Evolutionary conservation across 805 yeast genomes (phyloP).

Genomic region (Myxozyma mucilagina): DNA sequence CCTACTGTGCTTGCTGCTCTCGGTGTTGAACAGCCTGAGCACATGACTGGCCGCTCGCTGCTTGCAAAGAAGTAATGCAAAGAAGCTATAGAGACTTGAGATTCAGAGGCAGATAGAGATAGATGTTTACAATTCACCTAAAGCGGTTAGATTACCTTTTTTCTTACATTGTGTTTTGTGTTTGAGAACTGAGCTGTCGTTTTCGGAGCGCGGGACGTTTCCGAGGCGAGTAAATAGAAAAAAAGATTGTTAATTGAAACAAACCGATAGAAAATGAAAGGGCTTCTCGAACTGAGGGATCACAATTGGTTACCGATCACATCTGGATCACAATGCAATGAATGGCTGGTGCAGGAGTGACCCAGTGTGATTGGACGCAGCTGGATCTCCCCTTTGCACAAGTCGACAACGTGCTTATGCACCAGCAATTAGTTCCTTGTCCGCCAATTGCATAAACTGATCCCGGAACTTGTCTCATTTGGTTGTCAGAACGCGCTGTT

Average conservation of each 20-base stretch:
- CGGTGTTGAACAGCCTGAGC: constrained; percentile 31
- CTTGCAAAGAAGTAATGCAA: constrained; percentile 12
- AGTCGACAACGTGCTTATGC: neutral
- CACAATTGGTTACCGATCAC: neutral
- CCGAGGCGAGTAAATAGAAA: too few relatives aligned
- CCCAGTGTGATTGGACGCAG: neutral
- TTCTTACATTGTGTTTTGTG: too few relatives aligned
- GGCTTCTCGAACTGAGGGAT: too few relatives aligned
- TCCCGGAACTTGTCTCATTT: too few relatives aligned
- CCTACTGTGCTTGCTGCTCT: constrained; percentile 33
- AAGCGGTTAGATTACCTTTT: too few relatives aligned
- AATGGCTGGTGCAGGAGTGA: neutral
- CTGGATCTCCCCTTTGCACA: neutral
- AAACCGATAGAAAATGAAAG: too few relatives aligned
- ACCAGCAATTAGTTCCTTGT: too few relatives aligned
- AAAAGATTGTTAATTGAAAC: too few relatives aligned
- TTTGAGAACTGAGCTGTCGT: neutral
- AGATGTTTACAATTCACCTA: neutral
- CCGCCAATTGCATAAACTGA: too few relatives aligned
- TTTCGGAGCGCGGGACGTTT: too few relatives aligned
- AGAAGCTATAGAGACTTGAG: neutral
- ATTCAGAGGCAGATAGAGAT: neutral
- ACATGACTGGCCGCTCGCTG: constrained; percentile 32
- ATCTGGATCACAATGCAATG: neutral
- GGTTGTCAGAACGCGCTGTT: too few relatives aligned